These are phyloP conservation scores for Kwoniella newhampshirensis DNA, from an alignment of 768 basidiomycete genomes.

Conservation along the genomic window DNA sequence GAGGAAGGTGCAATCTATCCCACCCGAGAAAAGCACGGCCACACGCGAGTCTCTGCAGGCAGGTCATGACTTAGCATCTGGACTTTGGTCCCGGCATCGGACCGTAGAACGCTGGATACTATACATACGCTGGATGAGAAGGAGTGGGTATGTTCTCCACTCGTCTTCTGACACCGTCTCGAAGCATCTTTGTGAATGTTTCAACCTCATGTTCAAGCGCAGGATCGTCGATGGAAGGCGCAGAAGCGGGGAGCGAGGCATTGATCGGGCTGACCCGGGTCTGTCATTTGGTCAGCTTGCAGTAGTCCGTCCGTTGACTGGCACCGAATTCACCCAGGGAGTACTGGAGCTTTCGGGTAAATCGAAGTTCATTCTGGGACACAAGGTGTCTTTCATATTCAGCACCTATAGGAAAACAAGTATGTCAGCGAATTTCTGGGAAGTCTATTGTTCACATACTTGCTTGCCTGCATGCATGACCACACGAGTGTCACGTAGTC, in stretches of 20 bases:
- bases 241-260: constrained; percentile 7
- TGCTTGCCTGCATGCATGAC: no score
- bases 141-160: constrained; percentile 67
- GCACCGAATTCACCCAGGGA: constrained; percentile 4
- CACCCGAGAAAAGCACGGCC: constrained; percentile 90
- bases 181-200: constrained; percentile 54
- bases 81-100: no score
- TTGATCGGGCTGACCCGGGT: constrained; percentile 28
- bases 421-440: background rate
- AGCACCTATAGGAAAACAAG: background rate
- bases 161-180: constrained; percentile 66
- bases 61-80: no score
- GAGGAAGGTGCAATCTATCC: constrained; percentile 85
- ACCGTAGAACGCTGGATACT: constrained; percentile 6
- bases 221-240: constrained; percentile 49
- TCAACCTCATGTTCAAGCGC: constrained; percentile 54
- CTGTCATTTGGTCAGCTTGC: constrained; percentile 5
- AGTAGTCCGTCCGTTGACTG: background rate
- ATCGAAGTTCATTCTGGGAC: background rate
- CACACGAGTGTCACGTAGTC: constrained; percentile 13
- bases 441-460: constrained; percentile 3
- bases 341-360: constrained; percentile 2
- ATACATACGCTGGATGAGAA: no score
- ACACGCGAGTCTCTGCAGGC: constrained; percentile 58
- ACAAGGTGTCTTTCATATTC: background rate